A percentile compares a stretch with the other conserved stretches of the same genome.
Conservation (phyloP, 139 green algal species). For the Pseudopediastrum boryanum region DNA sequence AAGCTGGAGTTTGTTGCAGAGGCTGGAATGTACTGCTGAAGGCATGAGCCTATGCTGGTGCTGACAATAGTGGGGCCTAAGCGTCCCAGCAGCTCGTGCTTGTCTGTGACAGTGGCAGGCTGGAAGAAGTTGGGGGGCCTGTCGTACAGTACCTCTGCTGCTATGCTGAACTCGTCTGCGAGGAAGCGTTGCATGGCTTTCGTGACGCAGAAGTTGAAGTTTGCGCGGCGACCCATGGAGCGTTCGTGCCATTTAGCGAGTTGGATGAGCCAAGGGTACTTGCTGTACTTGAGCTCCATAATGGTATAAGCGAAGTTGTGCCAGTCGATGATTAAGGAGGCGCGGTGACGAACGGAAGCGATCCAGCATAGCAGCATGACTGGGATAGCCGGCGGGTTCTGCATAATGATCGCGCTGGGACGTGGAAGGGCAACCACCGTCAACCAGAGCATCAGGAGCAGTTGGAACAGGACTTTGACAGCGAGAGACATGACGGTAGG, state of each 20-base stretch:
- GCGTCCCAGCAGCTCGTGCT: conserved; percentile 41
- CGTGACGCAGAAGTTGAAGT: conserved; percentile 87
- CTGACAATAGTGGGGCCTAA: no score
- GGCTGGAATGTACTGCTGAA: conserved; percentile 14
- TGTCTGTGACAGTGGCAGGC: conserved; percentile 26
- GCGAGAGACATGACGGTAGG: conserved; percentile 60
- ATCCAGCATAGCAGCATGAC: conserved; percentile 80
- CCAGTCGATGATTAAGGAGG: conserved; percentile 91
- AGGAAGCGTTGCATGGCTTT: conserved; percentile 78
- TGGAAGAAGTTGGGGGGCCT: conserved; percentile 78
- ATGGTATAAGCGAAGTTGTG: conserved; percentile 96
- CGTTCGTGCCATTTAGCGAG: conserved; percentile 69
- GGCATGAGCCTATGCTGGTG: conserved; percentile 19
- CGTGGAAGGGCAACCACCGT: conserved; percentile 60
- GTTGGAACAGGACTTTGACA: conserved; percentile 74
- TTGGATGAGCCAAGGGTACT: conserved; percentile 48
- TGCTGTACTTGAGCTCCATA: conserved; percentile 70
- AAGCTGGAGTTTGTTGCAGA: not conserved
- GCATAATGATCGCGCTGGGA: conserved; percentile 70
- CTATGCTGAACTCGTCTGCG: conserved; percentile 67
- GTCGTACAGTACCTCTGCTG: conserved; percentile 90
- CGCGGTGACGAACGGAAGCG: conserved; percentile 59
- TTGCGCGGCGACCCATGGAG: conserved; percentile 52
- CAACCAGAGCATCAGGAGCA: conserved; percentile 63
- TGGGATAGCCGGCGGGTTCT: conserved; percentile 92